Percentiles rank a stretch among this genome's conserved stretches.
Evolutionary conservation across 2,329 filamentous ascomycete species (phyloP).

Genomic region (Hypoxylon sp.): DNA sequence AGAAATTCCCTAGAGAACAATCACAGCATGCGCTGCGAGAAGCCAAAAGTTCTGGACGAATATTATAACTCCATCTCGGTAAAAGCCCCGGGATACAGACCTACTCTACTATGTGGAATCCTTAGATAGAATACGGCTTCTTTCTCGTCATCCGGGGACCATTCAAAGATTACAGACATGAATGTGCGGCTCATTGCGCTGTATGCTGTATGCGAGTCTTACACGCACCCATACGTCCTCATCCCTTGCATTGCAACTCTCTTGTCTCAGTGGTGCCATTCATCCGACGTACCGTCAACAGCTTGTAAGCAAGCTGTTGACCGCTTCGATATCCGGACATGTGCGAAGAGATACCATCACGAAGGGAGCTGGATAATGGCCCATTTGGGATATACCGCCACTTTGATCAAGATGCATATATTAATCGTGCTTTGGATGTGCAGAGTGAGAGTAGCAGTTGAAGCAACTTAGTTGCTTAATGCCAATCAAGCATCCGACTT

Average conservation of each 20-base stretch:
- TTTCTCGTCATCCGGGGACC: constrained; percentile 26
- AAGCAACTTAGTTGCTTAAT: constrained; percentile 9
- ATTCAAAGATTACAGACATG: constrained; percentile 15
- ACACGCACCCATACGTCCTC: background rate
- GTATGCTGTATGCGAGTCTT: constrained; percentile 30
- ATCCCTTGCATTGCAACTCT: constrained; percentile 31
- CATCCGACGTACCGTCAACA: constrained; percentile 7
- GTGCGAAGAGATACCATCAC: constrained; percentile 34
- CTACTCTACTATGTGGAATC: background rate
- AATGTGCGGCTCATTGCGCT: constrained; percentile 31
- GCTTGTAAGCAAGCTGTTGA: constrained; percentile 32
- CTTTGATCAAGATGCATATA: constrained; percentile 36
- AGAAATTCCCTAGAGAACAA: constrained; percentile 9
- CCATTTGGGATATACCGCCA: constrained; percentile 38
- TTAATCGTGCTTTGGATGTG: constrained; percentile 29
- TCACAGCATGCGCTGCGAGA: background rate
- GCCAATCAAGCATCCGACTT: constrained; percentile 25
- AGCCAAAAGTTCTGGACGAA: background rate
- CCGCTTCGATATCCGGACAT: constrained; percentile 39
- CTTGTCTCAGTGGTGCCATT: constrained; percentile 6
- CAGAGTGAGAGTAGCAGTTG: constrained; percentile 33
- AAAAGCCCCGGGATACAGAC: constrained; percentile 13
- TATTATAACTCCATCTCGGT: background rate
- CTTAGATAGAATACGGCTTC: constrained; percentile 24
- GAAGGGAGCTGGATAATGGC: constrained; percentile 30